These are phyloP conservation scores for Paecilomyces sp. DNA, from an alignment of 2,329 filamentous ascomycete species.

Conservation along the genomic window DNA sequence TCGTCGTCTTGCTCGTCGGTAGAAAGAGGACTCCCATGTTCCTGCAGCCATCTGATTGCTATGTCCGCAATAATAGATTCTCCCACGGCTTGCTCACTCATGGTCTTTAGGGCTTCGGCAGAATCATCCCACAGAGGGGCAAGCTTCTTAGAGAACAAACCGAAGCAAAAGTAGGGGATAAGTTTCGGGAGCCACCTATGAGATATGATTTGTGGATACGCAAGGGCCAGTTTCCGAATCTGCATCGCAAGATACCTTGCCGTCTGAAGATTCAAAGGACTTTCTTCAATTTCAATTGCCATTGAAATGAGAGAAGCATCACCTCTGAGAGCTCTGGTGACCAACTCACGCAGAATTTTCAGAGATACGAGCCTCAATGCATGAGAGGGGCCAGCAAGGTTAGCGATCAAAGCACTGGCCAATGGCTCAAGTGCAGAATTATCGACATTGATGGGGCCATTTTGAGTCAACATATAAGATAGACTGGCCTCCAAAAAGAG, in stretches of 20 bases:
- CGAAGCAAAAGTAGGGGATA: slow-evolving; percentile 78
- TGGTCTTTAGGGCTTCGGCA: slow-evolving; percentile 64
- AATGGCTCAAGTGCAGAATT: slow-evolving; percentile 56
- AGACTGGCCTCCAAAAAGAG: slow-evolving; percentile 61
- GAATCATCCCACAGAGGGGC: slow-evolving; percentile 84
- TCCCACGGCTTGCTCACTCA: slow-evolving; percentile 62
- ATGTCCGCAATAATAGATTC: slow-evolving; percentile 66
- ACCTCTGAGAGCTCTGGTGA: slow-evolving; percentile 42
- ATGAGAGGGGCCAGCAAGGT: slow-evolving; percentile 69
- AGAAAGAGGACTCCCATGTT: slow-evolving; percentile 17
- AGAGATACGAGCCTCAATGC: slow-evolving; percentile 66
- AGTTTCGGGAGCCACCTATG: slow-evolving; percentile 62
- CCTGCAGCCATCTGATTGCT: slow-evolving; percentile 68
- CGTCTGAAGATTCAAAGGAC: slow-evolving; percentile 68
- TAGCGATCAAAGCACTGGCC: slow-evolving; percentile 59
- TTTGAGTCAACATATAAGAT: slow-evolving; percentile 36
- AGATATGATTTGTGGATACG: slow-evolving; percentile 54
- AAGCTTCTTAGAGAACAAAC: slow-evolving; percentile 77
- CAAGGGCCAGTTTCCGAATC: slow-evolving; percentile 65
- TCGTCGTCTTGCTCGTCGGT: slow-evolving; percentile 19
- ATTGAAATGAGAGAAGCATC: slow-evolving; percentile 40
- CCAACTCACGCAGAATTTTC: slow-evolving; percentile 60
- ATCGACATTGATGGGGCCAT: slow-evolving; percentile 26
- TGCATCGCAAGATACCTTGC: slow-evolving; percentile 75
- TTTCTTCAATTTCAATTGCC: slow-evolving; percentile 75